Evolutionary conservation across 305 asterid species (phyloP).

Genomic region (Caryopteris hybrid): DNA sequence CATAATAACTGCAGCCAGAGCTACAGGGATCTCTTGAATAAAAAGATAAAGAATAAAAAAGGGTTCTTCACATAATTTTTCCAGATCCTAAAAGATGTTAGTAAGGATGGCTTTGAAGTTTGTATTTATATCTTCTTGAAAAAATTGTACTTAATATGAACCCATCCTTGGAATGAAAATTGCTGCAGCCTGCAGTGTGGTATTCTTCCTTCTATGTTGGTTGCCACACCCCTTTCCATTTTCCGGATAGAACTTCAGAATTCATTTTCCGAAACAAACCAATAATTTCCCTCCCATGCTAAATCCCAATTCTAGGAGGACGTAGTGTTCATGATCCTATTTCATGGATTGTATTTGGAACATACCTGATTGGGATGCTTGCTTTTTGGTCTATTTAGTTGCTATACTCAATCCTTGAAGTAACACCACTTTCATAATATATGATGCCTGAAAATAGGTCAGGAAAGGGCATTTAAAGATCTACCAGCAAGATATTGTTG

Average conservation of each 20-base stretch:
- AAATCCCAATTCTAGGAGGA: neutral
- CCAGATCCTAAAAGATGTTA: neutral
- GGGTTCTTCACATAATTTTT: neutral
- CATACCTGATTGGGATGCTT: neutral
- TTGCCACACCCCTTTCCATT: neutral
- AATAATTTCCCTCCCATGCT: neutral
- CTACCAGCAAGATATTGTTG: slow-evolving; percentile 80
- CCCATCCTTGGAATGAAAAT: neutral
- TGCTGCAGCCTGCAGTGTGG: neutral
- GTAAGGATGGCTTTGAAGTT: neutral
- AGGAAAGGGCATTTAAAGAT: slow-evolving; percentile 83
- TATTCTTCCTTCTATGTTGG: neutral
- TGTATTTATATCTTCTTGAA: neutral
- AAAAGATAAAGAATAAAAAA: neutral
- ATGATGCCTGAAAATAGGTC: slow-evolving; percentile 47
- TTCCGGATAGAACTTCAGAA: neutral
- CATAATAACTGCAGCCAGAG: neutral
- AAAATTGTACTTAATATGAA: neutral
- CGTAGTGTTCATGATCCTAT: neutral
- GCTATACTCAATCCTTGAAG: neutral
- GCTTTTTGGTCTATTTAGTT: slow-evolving; percentile 5
- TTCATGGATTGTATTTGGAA: neutral
- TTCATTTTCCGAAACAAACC: neutral
- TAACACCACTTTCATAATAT: slow-evolving; percentile 7
- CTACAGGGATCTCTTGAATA: neutral